Conservation (phyloP, 2,329 filamentous ascomycete species). For the Penicillium sp. region DNA sequence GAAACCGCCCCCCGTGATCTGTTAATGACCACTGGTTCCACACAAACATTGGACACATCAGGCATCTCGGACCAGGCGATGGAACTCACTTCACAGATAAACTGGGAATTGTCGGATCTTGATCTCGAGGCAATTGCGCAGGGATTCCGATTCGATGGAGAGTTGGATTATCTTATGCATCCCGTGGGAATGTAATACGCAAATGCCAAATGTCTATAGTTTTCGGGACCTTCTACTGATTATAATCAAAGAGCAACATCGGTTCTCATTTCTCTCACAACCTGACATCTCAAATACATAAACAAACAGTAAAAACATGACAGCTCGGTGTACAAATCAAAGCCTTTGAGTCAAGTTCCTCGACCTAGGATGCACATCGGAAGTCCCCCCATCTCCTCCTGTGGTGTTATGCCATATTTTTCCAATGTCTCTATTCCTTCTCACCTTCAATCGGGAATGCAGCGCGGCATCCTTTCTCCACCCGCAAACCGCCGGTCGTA, state of each 20-base stretch:
- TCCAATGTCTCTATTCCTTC: too few relatives aligned
- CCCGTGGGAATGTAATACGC: constrained; percentile 18
- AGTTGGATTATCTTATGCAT: constrained; percentile 26
- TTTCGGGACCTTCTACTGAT: too few relatives aligned
- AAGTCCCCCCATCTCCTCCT: too few relatives aligned
- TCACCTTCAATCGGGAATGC: neutral
- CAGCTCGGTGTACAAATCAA: too few relatives aligned
- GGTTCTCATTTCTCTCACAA: too few relatives aligned
- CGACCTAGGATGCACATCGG: too few relatives aligned
- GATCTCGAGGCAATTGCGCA: constrained; percentile 34
- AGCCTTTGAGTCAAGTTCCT: too few relatives aligned
- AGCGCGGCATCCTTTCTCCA: neutral
- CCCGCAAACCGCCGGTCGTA: neutral
- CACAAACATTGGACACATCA: neutral
- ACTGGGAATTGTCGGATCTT: constrained; percentile 27
- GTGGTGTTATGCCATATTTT: too few relatives aligned
- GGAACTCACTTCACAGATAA: constrained; percentile 16
- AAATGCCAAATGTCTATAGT: neutral
- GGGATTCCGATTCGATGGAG: constrained; percentile 30
- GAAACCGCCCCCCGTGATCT: neutral
- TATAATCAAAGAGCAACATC: too few relatives aligned
- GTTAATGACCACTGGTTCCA: neutral
- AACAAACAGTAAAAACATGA: too few relatives aligned
- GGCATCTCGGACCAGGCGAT: constrained; percentile 2
- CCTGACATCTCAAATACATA: too few relatives aligned